phyloP scores from a whole-genome alignment of 1,139 yeast genomes.

The Debaryomyces udenii region DNA sequence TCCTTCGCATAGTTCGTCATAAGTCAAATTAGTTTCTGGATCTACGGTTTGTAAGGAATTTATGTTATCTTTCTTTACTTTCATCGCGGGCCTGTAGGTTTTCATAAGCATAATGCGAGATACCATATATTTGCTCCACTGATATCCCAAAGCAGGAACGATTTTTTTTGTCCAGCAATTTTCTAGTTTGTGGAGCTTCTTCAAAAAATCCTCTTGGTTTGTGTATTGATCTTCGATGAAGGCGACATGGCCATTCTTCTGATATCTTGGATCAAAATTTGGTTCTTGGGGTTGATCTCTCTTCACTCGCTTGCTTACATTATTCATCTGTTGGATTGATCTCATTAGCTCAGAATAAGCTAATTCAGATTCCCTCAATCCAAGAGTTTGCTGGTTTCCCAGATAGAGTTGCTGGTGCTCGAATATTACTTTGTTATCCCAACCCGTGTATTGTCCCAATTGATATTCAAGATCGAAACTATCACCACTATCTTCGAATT shows the following conservation, averaged over 20 bases:
- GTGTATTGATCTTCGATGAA: constrained; percentile 9
- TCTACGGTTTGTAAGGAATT: constrained; percentile 7
- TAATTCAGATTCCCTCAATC: constrained; percentile 15
- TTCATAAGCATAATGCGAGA: constrained; percentile 39
- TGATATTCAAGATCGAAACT: constrained; percentile 63
- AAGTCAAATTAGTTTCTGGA: constrained; percentile 21
- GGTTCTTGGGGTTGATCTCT: constrained; percentile 1
- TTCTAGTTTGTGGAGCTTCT: constrained; percentile 18
- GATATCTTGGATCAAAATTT: constrained; percentile 15
- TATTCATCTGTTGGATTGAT: constrained; percentile 13
- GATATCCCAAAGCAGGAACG: constrained; percentile 46
- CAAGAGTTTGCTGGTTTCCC: background rate
- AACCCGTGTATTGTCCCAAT: constrained; percentile 72
- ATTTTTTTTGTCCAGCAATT: constrained; percentile 25
- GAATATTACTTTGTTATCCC: constrained; percentile 54
- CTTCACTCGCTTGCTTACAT: constrained; percentile 14
- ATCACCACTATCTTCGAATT: constrained; percentile 19
- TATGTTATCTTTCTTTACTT: constrained; percentile 7
- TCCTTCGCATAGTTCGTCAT: constrained; percentile 19
- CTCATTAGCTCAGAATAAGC: constrained; percentile 16
- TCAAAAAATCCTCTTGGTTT: constrained; percentile 17
- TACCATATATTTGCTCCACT: constrained; percentile 40
- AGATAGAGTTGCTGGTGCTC: constrained; percentile 16
- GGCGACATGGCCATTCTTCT: background rate
- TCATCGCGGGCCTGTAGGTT: constrained; percentile 30